These are phyloP conservation scores for Ceratocystis colombiana DNA, from an alignment of 2,329 filamentous ascomycete species.

Conservation along the genomic window DNA sequence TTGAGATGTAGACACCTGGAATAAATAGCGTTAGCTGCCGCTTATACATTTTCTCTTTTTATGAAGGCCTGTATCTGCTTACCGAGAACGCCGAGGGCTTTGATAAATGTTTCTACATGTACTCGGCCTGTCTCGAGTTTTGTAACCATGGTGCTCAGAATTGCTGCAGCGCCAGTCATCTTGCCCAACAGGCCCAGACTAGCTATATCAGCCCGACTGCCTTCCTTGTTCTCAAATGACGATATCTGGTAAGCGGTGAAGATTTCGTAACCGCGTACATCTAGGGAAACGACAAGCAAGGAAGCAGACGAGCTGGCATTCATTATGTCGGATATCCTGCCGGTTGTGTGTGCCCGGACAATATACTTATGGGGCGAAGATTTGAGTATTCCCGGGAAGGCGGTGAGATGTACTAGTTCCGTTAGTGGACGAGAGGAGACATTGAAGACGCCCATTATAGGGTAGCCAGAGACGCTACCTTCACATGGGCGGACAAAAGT, in stretches of 20 bases:
- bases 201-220: conserved; percentile 44
- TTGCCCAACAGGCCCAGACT: conserved; percentile 72
- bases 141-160: conserved; percentile 51
- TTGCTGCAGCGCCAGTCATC: conserved; percentile 78
- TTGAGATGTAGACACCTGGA: conserved; percentile 65
- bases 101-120: conserved; percentile 57
- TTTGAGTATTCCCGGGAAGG: conserved; percentile 58
- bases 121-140: conserved; percentile 47
- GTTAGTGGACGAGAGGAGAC: conserved; percentile 51
- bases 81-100: conserved; percentile 68
- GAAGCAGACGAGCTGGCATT: conserved; percentile 37
- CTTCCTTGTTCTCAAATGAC: conserved; percentile 41
- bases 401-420: conserved; percentile 58
- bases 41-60: conserved; percentile 19
- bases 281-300: conserved; percentile 54
- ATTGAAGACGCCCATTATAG: conserved; percentile 80
- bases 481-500: background rate
- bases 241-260: conserved; percentile 62
- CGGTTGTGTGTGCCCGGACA: conserved; percentile 60
- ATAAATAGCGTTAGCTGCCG: background rate
- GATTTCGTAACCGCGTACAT: conserved; percentile 65
- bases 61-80: conserved; percentile 29
- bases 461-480: conserved; percentile 55
- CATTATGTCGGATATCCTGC: conserved; percentile 48
- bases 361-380: conserved; percentile 49